These are phyloP conservation scores for Aspergillus felis DNA, from an alignment of 2,329 filamentous ascomycete species.

Conservation along the genomic window DNA sequence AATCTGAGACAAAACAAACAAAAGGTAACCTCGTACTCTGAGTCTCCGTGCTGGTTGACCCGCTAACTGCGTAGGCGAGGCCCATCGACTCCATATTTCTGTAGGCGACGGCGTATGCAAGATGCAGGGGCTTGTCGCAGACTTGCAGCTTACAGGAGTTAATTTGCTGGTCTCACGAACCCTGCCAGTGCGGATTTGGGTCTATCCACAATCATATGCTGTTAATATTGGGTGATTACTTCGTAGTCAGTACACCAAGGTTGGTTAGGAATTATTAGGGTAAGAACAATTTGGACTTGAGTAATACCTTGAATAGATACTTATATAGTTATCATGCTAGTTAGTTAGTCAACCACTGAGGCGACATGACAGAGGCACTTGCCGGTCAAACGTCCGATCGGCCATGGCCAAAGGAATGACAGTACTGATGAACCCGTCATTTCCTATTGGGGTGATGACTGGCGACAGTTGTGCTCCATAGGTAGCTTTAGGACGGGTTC, in stretches of 20 bases:
- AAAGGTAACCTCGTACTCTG: background rate
- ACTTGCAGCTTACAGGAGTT: background rate
- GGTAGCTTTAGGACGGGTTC: background rate
- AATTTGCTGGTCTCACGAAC: background rate
- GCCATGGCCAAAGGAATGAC: background rate
- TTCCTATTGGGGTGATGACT: background rate
- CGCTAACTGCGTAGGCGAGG: no score
- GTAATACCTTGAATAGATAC: no score
- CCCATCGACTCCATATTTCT: background rate
- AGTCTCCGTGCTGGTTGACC: no score
- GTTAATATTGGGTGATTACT: background rate
- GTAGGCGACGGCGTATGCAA: background rate
- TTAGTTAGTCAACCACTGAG: no score
- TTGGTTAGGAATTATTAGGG: no score
- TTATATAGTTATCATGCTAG: no score
- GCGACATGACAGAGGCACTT: background rate
- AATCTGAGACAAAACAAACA: background rate
- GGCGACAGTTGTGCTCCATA: background rate
- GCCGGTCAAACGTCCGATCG: background rate
- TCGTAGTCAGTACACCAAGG: background rate
- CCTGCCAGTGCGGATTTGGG: background rate
- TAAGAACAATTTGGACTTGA: background rate
- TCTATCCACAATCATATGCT: background rate
- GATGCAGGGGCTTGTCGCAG: background rate
- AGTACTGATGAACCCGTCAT: background rate